Conservation (phyloP, 2,329 filamentous ascomycete species). For the Colletotrichum navitas region DNA sequence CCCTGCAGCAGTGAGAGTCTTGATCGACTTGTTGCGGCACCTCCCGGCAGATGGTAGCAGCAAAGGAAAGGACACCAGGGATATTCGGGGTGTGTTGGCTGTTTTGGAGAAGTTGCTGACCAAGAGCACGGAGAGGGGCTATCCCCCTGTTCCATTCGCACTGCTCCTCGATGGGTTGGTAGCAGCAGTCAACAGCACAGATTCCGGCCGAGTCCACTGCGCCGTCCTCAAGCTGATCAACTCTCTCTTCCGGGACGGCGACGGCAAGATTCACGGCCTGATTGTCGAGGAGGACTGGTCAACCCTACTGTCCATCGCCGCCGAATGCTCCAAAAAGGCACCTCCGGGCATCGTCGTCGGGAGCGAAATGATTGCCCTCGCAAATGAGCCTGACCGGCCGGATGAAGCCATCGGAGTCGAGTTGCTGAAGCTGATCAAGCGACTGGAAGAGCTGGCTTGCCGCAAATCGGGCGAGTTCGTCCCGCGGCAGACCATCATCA, state of each 20-base stretch:
- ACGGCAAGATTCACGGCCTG: slow-evolving; percentile 66
- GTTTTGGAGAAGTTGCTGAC: slow-evolving; percentile 73
- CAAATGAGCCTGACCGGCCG: slow-evolving; percentile 48
- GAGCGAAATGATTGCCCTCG: slow-evolving; percentile 42
- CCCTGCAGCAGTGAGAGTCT: slow-evolving; percentile 74
- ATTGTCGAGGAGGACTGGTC: slow-evolving; percentile 77
- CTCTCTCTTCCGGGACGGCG: slow-evolving; percentile 66
- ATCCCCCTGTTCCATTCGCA: slow-evolving; percentile 70
- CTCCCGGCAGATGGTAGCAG: slow-evolving; percentile 58
- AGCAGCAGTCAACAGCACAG: slow-evolving; percentile 61
- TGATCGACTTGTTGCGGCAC: slow-evolving; percentile 72
- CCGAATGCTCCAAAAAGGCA: slow-evolving; percentile 62
- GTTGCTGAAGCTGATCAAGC: slow-evolving; percentile 58
- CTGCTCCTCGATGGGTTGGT: slow-evolving; percentile 69
- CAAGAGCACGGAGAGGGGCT: slow-evolving; percentile 70
- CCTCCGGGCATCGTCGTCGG: slow-evolving; percentile 26
- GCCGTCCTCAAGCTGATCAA: slow-evolving; percentile 67
- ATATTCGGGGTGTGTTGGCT: slow-evolving; percentile 72
- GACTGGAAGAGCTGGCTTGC: slow-evolving; percentile 63
- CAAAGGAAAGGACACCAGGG: slow-evolving; percentile 65
- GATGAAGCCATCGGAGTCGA: slow-evolving; percentile 58
- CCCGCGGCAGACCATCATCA: slow-evolving; percentile 75
- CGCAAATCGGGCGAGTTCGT: slow-evolving; percentile 66
- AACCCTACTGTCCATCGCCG: slow-evolving; percentile 69
- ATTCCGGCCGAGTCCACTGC: slow-evolving; percentile 59